Evolutionary conservation across 2,329 filamentous ascomycete species (phyloP).

Genomic region (Colletotrichum paranaense): DNA sequence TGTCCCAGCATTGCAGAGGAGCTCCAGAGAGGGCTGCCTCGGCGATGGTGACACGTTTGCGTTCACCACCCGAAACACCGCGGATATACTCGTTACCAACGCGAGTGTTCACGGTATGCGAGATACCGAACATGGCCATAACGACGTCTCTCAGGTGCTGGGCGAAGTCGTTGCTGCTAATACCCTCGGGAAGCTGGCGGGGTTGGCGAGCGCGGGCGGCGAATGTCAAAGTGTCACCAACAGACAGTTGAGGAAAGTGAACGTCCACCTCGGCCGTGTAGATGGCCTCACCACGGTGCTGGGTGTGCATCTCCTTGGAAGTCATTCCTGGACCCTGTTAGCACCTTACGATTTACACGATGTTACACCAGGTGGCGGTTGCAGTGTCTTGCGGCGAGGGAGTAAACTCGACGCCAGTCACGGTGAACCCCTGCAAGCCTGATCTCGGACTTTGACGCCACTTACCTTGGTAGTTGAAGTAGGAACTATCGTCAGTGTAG

Average conservation of each 20-base stretch:
- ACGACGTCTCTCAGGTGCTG: slow-evolving; percentile 76
- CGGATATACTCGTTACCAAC: slow-evolving; percentile 82
- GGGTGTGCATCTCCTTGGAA: slow-evolving; percentile 79
- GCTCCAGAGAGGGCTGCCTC: slow-evolving; percentile 70
- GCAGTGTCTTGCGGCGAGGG: not conserved
- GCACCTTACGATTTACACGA: not conserved
- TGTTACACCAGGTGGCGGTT: slow-evolving; percentile 6
- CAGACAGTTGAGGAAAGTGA: slow-evolving; percentile 81
- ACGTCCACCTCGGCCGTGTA: slow-evolving; percentile 89
- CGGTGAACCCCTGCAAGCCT: not conserved
- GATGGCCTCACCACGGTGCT: slow-evolving; percentile 86
- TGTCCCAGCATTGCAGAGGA: slow-evolving; percentile 76
- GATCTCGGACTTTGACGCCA: not conserved
- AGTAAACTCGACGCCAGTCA: not conserved
- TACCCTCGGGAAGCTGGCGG: slow-evolving; percentile 68
- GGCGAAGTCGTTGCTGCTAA: slow-evolving; percentile 65
- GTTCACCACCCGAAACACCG: slow-evolving; percentile 80
- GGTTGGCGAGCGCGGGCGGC: slow-evolving; percentile 78
- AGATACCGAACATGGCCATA: slow-evolving; percentile 81
- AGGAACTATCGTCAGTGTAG: slow-evolving; percentile 74
- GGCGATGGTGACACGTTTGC: slow-evolving; percentile 74
- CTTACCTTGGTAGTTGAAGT: slow-evolving; percentile 84
- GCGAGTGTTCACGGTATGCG: slow-evolving; percentile 77
- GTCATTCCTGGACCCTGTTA: slow-evolving; percentile 63
- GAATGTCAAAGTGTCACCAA: slow-evolving; percentile 83